phyloP scores from a whole-genome alignment of 2,329 filamentous ascomycete species.

The Ilyonectria robusta region DNA sequence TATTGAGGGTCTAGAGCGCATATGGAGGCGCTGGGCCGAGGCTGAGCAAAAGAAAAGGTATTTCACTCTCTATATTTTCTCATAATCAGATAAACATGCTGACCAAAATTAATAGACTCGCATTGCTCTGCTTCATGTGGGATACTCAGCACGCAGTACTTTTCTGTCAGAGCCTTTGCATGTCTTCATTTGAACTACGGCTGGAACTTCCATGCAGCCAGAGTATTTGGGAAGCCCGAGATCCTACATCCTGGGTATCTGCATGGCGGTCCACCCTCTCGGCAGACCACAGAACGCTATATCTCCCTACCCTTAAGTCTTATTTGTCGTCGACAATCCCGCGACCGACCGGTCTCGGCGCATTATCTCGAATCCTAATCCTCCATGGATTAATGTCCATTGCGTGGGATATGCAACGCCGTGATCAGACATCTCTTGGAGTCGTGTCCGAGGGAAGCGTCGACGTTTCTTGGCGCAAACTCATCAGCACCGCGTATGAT shows the following conservation, averaged over 20 bases:
- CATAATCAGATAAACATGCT: background rate
- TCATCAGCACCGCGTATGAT: constrained; percentile 67
- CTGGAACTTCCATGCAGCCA: constrained; percentile 69
- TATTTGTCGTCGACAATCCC: constrained; percentile 64
- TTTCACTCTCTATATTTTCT: background rate
- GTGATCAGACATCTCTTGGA: constrained; percentile 73
- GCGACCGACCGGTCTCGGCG: constrained; percentile 60
- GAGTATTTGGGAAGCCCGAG: constrained; percentile 69
- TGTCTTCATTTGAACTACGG: constrained; percentile 75
- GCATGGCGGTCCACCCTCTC: constrained; percentile 48
- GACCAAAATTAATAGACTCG: constrained; percentile 55
- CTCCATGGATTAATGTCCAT: constrained; percentile 75
- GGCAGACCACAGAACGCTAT: constrained; percentile 46
- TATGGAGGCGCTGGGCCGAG: constrained; percentile 68
- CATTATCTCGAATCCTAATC: constrained; percentile 66
- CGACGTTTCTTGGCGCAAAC: constrained; percentile 60
- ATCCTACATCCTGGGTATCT: constrained; percentile 65
- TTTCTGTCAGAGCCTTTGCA: constrained; percentile 76
- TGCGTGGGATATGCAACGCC: constrained; percentile 72
- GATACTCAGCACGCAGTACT: constrained; percentile 75
- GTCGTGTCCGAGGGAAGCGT: constrained; percentile 46
- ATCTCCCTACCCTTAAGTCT: constrained; percentile 67
- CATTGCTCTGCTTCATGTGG: constrained; percentile 76
- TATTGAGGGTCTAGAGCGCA: constrained; percentile 57
- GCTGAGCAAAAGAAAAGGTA: constrained; percentile 71